A percentile compares a stretch with the other conserved stretches of the same genome.
These are phyloP conservation scores for Ajuga reptans DNA, from an alignment of 305 asterid species.

Conservation along the genomic window DNA sequence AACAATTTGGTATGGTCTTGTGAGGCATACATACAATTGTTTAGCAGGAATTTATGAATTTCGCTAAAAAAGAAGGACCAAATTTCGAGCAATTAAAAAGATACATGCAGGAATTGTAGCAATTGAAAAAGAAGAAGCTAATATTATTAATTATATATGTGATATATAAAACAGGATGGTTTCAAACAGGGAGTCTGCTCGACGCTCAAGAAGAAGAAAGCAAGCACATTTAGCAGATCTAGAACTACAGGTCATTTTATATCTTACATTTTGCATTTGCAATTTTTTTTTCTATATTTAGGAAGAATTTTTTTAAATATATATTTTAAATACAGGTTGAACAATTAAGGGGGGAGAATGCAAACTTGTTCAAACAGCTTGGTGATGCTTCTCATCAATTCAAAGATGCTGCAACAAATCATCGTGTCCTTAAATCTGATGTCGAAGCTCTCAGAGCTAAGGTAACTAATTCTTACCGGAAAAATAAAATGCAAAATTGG, in stretches of 20 bases:
- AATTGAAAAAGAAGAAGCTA: background rate
- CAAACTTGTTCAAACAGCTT: slow-evolving; percentile 48
- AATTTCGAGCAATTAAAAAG: no score
- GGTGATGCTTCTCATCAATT: slow-evolving; percentile 46
- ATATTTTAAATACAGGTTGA: slow-evolving; percentile 30
- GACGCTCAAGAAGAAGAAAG: slow-evolving; percentile 63
- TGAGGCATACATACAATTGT: no score
- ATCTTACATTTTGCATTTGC: no score
- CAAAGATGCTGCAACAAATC: slow-evolving; percentile 57
- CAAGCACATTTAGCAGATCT: slow-evolving; percentile 67
- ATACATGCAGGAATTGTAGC: no score
- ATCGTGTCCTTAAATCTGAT: slow-evolving; percentile 67
- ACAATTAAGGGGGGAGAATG: slow-evolving; percentile 49
- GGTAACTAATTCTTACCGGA: no score
- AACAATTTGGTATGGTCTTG: no score
- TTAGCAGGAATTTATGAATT: no score
- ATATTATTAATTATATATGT: background rate
- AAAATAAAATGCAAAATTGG: background rate
- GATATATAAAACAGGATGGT: slow-evolving; percentile 52
- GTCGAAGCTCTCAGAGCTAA: slow-evolving; percentile 56
- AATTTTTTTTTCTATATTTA: no score
- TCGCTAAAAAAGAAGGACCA: no score
- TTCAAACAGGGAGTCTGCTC: slow-evolving; percentile 66
- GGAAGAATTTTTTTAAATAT: no score
- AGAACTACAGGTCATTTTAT: slow-evolving; percentile 36